Evolutionary conservation across 208 protist genomes (phyloP).

Genomic region (Jaenimonas drosophilae): DNA sequence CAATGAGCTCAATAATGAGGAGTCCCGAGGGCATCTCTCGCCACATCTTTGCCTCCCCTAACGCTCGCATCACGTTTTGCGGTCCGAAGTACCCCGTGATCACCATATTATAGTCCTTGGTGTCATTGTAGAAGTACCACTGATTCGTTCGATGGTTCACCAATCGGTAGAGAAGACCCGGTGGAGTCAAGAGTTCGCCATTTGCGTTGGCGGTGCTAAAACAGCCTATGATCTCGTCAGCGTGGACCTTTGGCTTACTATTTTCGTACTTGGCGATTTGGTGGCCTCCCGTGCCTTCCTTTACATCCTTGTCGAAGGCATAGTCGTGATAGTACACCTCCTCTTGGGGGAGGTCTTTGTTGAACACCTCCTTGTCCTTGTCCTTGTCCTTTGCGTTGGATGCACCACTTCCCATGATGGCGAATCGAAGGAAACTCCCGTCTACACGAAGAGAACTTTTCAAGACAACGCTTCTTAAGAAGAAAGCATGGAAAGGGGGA

Average conservation of each 20-base stretch:
- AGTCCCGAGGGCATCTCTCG: constrained; percentile 32
- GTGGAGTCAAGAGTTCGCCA: constrained; percentile 8
- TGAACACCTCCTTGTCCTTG: no score
- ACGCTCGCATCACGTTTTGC: constrained; percentile 10
- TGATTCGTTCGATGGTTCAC: constrained; percentile 5
- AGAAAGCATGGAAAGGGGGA: no score
- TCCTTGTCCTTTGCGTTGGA: no score
- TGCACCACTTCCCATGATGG: constrained; percentile 10
- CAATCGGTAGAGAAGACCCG: constrained; percentile 19
- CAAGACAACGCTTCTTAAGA: no score
- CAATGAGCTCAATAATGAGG: constrained; percentile 19
- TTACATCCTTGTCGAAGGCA: no score
- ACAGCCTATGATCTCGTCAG: constrained; percentile 18
- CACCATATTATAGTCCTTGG: constrained; percentile 26
- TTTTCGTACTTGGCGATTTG: constrained; percentile 11
- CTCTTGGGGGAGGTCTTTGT: no score
- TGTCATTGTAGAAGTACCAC: constrained; percentile 54
- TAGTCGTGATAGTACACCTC: background rate
- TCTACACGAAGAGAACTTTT: no score
- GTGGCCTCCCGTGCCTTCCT: background rate
- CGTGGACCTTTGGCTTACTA: constrained; percentile 11
- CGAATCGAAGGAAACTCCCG: no score
- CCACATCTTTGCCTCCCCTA: constrained; percentile 26
- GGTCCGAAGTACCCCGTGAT: constrained; percentile 37
- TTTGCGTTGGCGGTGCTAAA: constrained; percentile 15